Evolutionary conservation across 441 rosid genomes (phyloP).

Genomic region (Euphorbia celastroides): DNA sequence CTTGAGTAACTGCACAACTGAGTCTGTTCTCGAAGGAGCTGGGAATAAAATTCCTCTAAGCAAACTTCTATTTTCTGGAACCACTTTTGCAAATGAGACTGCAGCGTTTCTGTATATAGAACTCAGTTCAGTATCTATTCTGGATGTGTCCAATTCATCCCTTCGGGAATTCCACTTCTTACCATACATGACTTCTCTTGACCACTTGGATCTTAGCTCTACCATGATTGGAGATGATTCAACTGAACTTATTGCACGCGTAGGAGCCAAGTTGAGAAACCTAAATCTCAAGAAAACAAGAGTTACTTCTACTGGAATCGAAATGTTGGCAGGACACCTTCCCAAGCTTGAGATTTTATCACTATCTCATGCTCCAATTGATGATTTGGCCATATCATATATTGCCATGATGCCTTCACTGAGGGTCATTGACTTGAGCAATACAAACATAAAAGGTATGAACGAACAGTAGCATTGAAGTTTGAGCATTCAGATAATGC

Average conservation of each 20-base stretch:
- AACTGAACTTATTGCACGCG: constrained; percentile 39
- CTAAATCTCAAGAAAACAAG: constrained; percentile 62
- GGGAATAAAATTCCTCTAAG: constrained; percentile 43
- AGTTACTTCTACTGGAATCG: constrained; percentile 64
- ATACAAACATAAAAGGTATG: constrained; percentile 65
- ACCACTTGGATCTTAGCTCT: constrained; percentile 71
- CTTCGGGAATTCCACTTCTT: constrained; percentile 52
- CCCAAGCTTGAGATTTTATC: constrained; percentile 60
- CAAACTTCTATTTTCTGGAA: constrained; percentile 60
- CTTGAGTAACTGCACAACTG: constrained; percentile 68
- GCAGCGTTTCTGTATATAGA: constrained; percentile 44
- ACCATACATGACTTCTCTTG: constrained; percentile 45
- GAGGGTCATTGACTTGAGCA: constrained; percentile 68
- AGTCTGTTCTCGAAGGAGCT: constrained; percentile 35
- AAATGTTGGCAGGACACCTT: constrained; percentile 52
- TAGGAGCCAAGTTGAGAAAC: constrained; percentile 57
- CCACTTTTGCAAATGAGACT: constrained; percentile 52
- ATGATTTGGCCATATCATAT: constrained; percentile 57
- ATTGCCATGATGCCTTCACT: constrained; percentile 55
- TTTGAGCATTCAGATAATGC: not conserved
- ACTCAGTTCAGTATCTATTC: constrained; percentile 40
- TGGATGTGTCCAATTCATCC: constrained; percentile 67
- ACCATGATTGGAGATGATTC: constrained; percentile 66
- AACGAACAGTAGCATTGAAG: not conserved
- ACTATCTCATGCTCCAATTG: constrained; percentile 49